phyloP scores from a whole-genome alignment of 2,329 filamentous ascomycete species.

The Colletotrichum spaethianum region DNA sequence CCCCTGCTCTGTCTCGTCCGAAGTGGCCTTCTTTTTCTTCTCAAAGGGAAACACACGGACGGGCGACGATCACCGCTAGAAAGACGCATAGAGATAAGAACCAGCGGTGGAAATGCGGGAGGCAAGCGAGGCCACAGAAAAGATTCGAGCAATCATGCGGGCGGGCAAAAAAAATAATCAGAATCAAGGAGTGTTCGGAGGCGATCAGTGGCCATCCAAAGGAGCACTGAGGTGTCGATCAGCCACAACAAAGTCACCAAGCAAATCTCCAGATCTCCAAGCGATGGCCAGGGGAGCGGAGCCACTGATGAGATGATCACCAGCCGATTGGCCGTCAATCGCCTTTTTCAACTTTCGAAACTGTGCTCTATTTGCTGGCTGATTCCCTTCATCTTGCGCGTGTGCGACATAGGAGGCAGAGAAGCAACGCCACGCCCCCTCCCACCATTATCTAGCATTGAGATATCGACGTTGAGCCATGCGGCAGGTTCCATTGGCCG shows the following conservation, averaged over 20 bases:
- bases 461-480: neutral
- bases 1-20: conserved; percentile 27
- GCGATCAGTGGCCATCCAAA: conserved; percentile 20
- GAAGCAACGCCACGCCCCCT: neutral
- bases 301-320: conserved; percentile 4
- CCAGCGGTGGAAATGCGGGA: neutral
- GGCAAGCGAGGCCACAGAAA: conserved; percentile 10
- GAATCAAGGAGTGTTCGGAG: conserved; percentile 17
- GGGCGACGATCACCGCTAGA: conserved; percentile 1
- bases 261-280: neutral
- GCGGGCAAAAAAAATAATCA: neutral
- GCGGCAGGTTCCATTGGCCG: conserved; percentile 1
- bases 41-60: neutral
- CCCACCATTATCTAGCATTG: neutral
- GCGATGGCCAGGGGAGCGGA: conserved; percentile 1
- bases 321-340: conserved; percentile 9
- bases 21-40: neutral
- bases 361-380: neutral
- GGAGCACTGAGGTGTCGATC: conserved; percentile 20
- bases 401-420: neutral
- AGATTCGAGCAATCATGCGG: neutral
- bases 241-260: conserved; percentile 15
- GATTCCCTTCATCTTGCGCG: neutral
- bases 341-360: neutral
- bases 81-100: neutral